Conservation (phyloP, 352 stramenopile genomes). For the Globisporangium spinosum region DNA sequence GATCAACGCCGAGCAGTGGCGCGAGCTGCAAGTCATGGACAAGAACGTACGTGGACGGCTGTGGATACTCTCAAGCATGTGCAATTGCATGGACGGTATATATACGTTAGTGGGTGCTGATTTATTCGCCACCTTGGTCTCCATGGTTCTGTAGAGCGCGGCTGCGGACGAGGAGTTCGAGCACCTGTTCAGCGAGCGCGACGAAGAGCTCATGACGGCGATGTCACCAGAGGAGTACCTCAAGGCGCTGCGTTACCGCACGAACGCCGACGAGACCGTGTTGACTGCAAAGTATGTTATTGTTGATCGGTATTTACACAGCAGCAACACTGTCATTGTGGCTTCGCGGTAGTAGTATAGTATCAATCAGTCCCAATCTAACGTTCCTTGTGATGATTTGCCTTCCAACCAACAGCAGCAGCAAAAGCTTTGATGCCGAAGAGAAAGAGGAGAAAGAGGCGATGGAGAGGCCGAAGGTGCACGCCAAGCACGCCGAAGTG, state of each 20-base stretch:
- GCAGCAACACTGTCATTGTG: background rate
- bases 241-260: conserved; percentile 68
- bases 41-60: conserved; percentile 46
- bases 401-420: conserved; percentile 17
- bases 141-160: conserved; percentile 4
- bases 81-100: background rate
- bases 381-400: background rate
- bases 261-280: conserved; percentile 26
- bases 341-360: background rate
- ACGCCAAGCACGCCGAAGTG: conserved; percentile 27
- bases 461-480: conserved; percentile 22
- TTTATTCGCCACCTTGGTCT: background rate
- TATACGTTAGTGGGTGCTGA: background rate
- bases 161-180: conserved; percentile 73
- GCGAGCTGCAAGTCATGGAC: conserved; percentile 65
- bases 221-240: conserved; percentile 73
- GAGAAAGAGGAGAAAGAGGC: conserved; percentile 40
- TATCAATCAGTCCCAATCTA: background rate
- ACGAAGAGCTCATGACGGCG: conserved; percentile 65
- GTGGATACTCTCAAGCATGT: background rate
- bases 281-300: conserved; percentile 18
- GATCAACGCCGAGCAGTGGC: conserved; percentile 77
- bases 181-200: conserved; percentile 78
- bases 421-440: conserved; percentile 25
- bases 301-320: conserved; percentile 15